Base-by-base conservation (phyloP, 108 stramenopile genomes). In the Epithemia pelagica region DNA sequence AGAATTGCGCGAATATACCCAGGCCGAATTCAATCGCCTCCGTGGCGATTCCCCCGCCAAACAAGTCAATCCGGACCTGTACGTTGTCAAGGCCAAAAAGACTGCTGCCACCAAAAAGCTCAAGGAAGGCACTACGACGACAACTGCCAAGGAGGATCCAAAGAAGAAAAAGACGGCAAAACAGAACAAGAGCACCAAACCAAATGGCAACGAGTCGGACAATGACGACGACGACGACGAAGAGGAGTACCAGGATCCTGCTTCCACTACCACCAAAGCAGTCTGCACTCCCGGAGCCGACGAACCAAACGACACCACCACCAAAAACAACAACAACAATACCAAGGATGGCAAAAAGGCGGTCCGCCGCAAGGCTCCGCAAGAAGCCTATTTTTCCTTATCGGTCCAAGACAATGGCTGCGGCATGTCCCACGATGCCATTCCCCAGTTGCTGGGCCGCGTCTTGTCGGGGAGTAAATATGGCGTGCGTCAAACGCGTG, bases 381-480 rank as follows among this genome's bases (percentile, higher is more conserved):
- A 72, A 66, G 92, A 86, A 65, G 86, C 72, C 27, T 97, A 95
- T 74, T 98, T 96, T 67, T 74, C 72, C 22, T 80, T 98, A 24
- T 73, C 73, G 32, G 96, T 96, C 20, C 70, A 70, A 22, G 97
- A 98, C 80, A 97, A 97, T 77, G 97, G 97, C 27, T 96, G 96
- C 62, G 97, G 97, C 32, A 97, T 98, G 96, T 67, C 71, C 1
- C 97, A 96, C 76, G 78, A 89, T 22, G 79, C 76, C 59, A 96
- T 98, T 53, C 96, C 96, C 52, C 78, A 94, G 72, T 68, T 97
- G 62, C 72, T 98, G 25, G 97, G 97, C 1, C 78, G 90, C 8
- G 97, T 98, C 5, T 73, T 98, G 27, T 86, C 92, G 30, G 95
- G 96, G 24, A 85, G 79, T 70, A 98, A 98, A 74, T 97, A 98